phyloP scores from a whole-genome alignment of 2,329 filamentous ascomycete species.

The Stachybotrys elegans region DNA sequence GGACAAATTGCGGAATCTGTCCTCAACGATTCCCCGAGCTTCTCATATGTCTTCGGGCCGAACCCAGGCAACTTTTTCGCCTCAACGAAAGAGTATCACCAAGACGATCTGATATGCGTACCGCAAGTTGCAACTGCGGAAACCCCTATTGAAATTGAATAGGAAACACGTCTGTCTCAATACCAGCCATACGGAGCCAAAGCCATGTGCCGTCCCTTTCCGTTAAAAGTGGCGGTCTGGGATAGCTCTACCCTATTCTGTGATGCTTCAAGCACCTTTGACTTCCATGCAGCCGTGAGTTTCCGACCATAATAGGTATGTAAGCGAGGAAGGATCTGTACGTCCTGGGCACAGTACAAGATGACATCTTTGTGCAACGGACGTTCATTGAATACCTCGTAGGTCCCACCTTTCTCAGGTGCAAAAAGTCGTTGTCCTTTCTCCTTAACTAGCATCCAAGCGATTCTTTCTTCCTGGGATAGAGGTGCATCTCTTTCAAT shows the following conservation, averaged over 20 bases:
- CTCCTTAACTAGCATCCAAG: slow-evolving; percentile 30
- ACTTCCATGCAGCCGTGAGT: slow-evolving; percentile 12
- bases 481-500: slow-evolving; percentile 19
- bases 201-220: background rate
- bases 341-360: slow-evolving; percentile 42
- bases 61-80: too few species aligned
- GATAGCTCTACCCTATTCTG: slow-evolving; percentile 16
- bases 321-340: slow-evolving; percentile 33
- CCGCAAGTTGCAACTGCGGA: too few species aligned
- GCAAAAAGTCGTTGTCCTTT: slow-evolving; percentile 31
- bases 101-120: too few species aligned
- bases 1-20: too few species aligned
- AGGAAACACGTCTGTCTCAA: too few species aligned
- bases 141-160: too few species aligned
- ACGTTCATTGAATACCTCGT: slow-evolving; percentile 40
- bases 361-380: slow-evolving; percentile 34
- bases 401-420: slow-evolving; percentile 35
- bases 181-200: background rate
- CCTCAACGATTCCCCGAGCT: too few species aligned
- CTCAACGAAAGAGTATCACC: too few species aligned
- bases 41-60: too few species aligned
- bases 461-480: background rate
- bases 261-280: slow-evolving; percentile 19
- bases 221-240: background rate
- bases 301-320: slow-evolving; percentile 20